These are phyloP conservation scores for Phytopythium litorale DNA, from an alignment of 352 stramenopile species.

Conservation along the genomic window DNA sequence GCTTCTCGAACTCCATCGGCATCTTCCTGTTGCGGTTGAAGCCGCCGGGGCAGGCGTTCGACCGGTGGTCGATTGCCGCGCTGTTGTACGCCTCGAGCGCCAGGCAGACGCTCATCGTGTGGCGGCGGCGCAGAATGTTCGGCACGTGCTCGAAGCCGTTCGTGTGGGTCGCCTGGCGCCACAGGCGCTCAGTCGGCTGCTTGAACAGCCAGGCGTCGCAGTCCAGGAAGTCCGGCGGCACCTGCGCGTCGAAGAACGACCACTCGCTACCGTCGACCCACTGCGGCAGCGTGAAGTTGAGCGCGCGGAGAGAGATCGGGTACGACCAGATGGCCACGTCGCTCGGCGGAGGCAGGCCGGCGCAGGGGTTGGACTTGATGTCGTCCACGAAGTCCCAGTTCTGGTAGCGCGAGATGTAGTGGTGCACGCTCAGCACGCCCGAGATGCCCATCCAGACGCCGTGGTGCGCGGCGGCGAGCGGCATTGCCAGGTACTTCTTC, in stretches of 20 bases:
- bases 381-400: constrained; percentile 88
- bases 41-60: constrained; percentile 42
- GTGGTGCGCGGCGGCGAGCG: constrained; percentile 64
- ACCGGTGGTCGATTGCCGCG: constrained; percentile 51
- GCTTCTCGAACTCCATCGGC: constrained; percentile 45
- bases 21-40: constrained; percentile 75
- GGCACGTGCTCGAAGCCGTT: constrained; percentile 74
- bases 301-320: constrained; percentile 64
- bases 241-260: constrained; percentile 60
- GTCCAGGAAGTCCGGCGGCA: constrained; percentile 61
- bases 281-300: constrained; percentile 69
- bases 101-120: constrained; percentile 70
- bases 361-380: constrained; percentile 71
- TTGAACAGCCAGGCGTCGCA: constrained; percentile 75
- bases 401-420: constrained; percentile 80
- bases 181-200: constrained; percentile 50
- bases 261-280: constrained; percentile 78
- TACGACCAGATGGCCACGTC: constrained; percentile 63
- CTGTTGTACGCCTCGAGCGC: constrained; percentile 71
- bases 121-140: constrained; percentile 72
- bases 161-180: constrained; percentile 68
- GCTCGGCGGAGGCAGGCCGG: constrained; percentile 22
- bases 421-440: constrained; percentile 66
- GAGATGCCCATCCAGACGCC: constrained; percentile 53
- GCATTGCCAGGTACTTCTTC: constrained; percentile 63